Evolutionary conservation across 306 rosid species (phyloP).

Genomic region (Arachis stenosperma): DNA sequence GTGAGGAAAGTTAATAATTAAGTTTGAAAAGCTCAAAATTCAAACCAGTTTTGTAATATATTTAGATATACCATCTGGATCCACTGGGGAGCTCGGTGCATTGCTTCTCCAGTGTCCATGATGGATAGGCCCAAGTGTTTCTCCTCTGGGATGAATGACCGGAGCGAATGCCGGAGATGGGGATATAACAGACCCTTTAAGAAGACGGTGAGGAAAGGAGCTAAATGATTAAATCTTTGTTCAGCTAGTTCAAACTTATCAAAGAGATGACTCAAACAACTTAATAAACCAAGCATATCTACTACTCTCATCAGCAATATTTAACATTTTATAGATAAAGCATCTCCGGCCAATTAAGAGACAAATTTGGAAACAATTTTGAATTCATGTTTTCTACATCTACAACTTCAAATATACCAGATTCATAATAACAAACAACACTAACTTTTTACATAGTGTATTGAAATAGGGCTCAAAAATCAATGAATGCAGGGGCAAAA

Average conservation of each 20-base stretch:
- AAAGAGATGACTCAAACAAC: not conserved
- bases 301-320: conserved; percentile 20
- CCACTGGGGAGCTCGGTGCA: conserved; percentile 53
- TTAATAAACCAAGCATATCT: conserved; percentile 19
- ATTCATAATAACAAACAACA: conserved; percentile 31
- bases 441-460: conserved; percentile 1
- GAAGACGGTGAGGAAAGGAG: conserved; percentile 31
- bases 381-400: conserved; percentile 2
- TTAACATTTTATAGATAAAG: conserved; percentile 13
- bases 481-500: conserved; percentile 23
- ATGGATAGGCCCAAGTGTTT: conserved; percentile 56
- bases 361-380: not conserved
- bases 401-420: conserved; percentile 20
- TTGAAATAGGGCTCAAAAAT: not conserved
- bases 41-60: conserved; percentile 6
- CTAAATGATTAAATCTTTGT: not conserved
- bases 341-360: not conserved
- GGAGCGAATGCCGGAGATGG: conserved; percentile 60
- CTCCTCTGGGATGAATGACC: conserved; percentile 50
- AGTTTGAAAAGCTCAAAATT: conserved; percentile 20
- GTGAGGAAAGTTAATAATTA: conserved; percentile 3
- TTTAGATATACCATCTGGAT: conserved; percentile 40
- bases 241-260: conserved; percentile 23
- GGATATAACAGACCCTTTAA: conserved; percentile 55
- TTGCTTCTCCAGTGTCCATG: conserved; percentile 47